These are phyloP conservation scores for Orbilia javanica DNA, from an alignment of 2,329 filamentous ascomycete genomes.

Conservation along the genomic window DNA sequence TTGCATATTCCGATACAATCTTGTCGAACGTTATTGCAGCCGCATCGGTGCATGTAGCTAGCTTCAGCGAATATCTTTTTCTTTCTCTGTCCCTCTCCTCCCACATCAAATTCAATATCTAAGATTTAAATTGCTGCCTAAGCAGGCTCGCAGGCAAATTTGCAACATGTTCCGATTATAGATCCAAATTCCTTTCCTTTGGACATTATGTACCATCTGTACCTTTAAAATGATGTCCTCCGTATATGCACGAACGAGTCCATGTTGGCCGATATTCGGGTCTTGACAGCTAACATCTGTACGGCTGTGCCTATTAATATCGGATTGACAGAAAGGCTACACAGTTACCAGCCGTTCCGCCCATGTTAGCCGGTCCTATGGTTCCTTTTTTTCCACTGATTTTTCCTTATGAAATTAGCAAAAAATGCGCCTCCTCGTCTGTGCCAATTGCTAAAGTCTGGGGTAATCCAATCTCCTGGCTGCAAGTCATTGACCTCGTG, in stretches of 20 bases:
- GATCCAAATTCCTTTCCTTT: slow-evolving; percentile 9
- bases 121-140: slow-evolving; percentile 34
- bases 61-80: slow-evolving; percentile 20
- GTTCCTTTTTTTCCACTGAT: neutral
- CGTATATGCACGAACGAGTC: neutral
- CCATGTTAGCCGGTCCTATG: neutral
- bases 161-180: slow-evolving; percentile 12
- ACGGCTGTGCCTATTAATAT: slow-evolving; percentile 36
- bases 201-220: neutral
- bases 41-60: slow-evolving; percentile 46
- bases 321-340: slow-evolving; percentile 8
- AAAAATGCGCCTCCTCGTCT: slow-evolving; percentile 34
- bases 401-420: slow-evolving; percentile 37
- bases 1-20: slow-evolving; percentile 44
- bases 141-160: neutral
- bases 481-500: slow-evolving; percentile 59
- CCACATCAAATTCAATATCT: neutral
- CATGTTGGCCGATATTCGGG: neutral
- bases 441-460: slow-evolving; percentile 41
- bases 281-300: neutral
- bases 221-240: neutral
- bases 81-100: neutral
- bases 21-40: slow-evolving; percentile 2
- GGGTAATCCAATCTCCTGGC: slow-evolving; percentile 33
- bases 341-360: neutral